Evolutionary conservation across 305 asterid genomes (phyloP).

Genomic region (Fraxinus baroniana): DNA sequence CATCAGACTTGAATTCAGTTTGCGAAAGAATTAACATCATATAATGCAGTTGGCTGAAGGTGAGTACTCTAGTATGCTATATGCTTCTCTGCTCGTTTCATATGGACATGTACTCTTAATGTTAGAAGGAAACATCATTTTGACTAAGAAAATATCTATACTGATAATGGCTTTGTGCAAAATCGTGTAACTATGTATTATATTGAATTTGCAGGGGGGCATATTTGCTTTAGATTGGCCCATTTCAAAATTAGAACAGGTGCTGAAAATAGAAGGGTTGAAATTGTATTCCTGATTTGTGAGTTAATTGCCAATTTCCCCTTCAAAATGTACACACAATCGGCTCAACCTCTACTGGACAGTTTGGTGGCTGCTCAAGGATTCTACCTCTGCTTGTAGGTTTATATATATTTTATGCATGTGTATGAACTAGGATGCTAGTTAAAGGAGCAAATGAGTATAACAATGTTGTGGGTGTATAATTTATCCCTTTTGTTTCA

Average conservation of each 20-base stretch:
- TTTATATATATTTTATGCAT: not conserved
- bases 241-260: constrained; percentile 6
- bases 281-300: not conserved
- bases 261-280: not conserved
- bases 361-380: not conserved
- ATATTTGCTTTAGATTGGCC: not conserved
- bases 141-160: not conserved
- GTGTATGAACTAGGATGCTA: not conserved
- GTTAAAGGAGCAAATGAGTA: not conserved
- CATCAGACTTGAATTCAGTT: constrained; percentile 49
- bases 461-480: not conserved
- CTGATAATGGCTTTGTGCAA: not conserved
- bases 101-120: not conserved
- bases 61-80: constrained; percentile 20
- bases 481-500: not conserved
- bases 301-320: not conserved
- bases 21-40: constrained; percentile 47
- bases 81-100: not conserved
- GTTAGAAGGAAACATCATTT: not conserved
- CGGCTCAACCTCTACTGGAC: not conserved
- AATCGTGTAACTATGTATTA: constrained; percentile 6
- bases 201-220: constrained; percentile 23
- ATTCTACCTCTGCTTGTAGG: not conserved
- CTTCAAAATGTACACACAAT: not conserved
- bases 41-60: constrained; percentile 36